Conservation (phyloP, 768 basidiomycete species). For the Thelephora ganbajun region DNA sequence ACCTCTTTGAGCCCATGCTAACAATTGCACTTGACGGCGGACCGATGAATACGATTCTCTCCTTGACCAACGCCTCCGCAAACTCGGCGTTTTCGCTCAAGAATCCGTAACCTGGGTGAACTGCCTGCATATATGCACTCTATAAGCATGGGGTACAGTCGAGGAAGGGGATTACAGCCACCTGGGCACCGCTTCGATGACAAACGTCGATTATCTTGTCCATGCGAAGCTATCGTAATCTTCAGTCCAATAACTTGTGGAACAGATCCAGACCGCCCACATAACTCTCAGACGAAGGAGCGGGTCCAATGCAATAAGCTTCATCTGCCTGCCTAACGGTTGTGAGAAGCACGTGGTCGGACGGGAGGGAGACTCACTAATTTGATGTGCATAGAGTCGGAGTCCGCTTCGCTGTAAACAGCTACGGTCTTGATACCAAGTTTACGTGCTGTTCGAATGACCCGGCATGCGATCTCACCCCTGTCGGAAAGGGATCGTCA, state of each 20-base stretch:
- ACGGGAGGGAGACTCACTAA: slow-evolving; percentile 29
- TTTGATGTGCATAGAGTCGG: slow-evolving; percentile 66
- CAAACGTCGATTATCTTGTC: slow-evolving; percentile 85
- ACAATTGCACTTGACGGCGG: slow-evolving; percentile 80
- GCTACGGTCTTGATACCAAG: slow-evolving; percentile 87
- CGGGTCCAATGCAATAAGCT: slow-evolving; percentile 69
- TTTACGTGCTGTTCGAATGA: slow-evolving; percentile 80
- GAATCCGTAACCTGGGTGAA: slow-evolving; percentile 92
- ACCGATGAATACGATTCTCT: slow-evolving; percentile 82
- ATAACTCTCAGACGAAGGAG: slow-evolving; percentile 79
- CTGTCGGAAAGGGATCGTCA: slow-evolving; percentile 21
- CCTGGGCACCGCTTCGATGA: slow-evolving; percentile 72
- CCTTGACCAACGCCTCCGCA: slow-evolving; percentile 55
- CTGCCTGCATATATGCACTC: slow-evolving; percentile 35
- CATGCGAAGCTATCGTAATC: slow-evolving; percentile 47
- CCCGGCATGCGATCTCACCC: slow-evolving; percentile 92
- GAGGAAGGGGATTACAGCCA: slow-evolving; percentile 17
- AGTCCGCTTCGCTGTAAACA: slow-evolving; percentile 83
- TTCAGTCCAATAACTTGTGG: not conserved
- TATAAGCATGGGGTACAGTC: not conserved
- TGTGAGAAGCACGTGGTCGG: slow-evolving; percentile 1
- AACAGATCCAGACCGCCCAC: slow-evolving; percentile 29
- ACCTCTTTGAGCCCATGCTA: slow-evolving; percentile 96
- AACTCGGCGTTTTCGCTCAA: slow-evolving; percentile 85
- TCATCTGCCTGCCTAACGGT: slow-evolving; percentile 32